Conservation (phyloP, 345 rosid genomes). For the Hibiscus tridactylites region DNA sequence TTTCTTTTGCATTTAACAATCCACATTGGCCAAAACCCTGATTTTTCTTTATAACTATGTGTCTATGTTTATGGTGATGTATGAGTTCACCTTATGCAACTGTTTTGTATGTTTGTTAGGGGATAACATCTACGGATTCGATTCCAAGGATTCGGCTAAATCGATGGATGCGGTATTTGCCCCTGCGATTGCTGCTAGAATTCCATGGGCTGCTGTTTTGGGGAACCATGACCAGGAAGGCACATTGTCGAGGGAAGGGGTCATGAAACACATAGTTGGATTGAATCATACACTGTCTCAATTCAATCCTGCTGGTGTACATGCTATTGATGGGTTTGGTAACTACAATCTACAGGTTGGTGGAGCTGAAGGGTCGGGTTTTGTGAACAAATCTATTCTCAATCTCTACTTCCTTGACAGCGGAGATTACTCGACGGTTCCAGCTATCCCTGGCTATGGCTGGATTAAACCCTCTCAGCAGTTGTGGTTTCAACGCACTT, state of each 20-base stretch:
- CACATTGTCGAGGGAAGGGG: constrained; percentile 62
- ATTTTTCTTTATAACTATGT: background rate
- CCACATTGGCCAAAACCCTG: background rate
- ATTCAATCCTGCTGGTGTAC: constrained; percentile 50
- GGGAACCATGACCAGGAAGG: constrained; percentile 94
- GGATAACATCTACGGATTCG: constrained; percentile 61
- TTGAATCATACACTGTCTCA: constrained; percentile 57
- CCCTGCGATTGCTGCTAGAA: constrained; percentile 61
- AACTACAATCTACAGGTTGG: constrained; percentile 74
- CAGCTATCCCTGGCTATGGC: constrained; percentile 53
- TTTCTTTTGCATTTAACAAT: background rate
- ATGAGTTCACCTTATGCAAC: background rate
- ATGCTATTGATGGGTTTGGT: constrained; percentile 75
- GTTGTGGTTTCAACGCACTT: constrained; percentile 76
- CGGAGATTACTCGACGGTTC: constrained; percentile 64
- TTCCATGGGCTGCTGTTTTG: constrained; percentile 85
- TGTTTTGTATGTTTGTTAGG: constrained; percentile 34
- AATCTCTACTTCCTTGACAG: constrained; percentile 83
- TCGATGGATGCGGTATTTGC: constrained; percentile 63
- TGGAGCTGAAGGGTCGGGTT: constrained; percentile 58
- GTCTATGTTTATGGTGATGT: background rate
- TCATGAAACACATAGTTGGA: constrained; percentile 70
- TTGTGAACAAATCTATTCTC: constrained; percentile 70
- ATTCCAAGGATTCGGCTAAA: constrained; percentile 56
- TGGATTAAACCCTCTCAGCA: constrained; percentile 91